Evolutionary conservation across 2,329 filamentous ascomycete species (phyloP).

Genomic region (Aureobasidium subglaciale): DNA sequence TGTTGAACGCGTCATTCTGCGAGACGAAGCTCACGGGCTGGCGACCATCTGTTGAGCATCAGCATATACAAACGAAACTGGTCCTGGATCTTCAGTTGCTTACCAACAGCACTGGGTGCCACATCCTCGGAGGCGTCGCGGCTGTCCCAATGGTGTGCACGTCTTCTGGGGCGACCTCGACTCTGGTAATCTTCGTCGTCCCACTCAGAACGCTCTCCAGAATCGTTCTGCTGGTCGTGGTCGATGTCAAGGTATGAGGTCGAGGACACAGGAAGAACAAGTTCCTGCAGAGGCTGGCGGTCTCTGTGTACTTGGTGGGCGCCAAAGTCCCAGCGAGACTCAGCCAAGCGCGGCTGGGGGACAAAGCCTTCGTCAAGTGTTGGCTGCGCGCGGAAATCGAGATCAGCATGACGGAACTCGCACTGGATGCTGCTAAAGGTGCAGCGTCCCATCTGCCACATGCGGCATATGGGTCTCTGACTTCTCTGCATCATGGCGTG

Average conservation of each 20-base stretch:
- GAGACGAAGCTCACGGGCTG: neutral
- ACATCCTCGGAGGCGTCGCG: too few species aligned
- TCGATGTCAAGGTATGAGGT: neutral
- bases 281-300: neutral
- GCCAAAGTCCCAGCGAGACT: neutral
- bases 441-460: conserved; percentile 9
- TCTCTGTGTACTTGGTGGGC: neutral
- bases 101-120: neutral
- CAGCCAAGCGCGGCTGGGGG: neutral
- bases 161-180: too few species aligned
- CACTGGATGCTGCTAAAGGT: conserved; percentile 8
- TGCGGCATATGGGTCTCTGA: neutral
- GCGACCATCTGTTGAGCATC: neutral
- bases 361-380: neutral
- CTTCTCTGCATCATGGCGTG: neutral
- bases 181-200: neutral
- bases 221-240: too few species aligned
- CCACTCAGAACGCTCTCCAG: too few species aligned
- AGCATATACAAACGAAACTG: too few species aligned
- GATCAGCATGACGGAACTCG: neutral
- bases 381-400: neutral
- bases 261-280: neutral
- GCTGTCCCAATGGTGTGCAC: too few species aligned
- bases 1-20: neutral
- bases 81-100: too few species aligned